Percentiles rank a stretch among this genome's conserved stretches.
phyloP scores from a whole-genome alignment of 192 early-diverging fungal species.

The Backusella macrospora region DNA sequence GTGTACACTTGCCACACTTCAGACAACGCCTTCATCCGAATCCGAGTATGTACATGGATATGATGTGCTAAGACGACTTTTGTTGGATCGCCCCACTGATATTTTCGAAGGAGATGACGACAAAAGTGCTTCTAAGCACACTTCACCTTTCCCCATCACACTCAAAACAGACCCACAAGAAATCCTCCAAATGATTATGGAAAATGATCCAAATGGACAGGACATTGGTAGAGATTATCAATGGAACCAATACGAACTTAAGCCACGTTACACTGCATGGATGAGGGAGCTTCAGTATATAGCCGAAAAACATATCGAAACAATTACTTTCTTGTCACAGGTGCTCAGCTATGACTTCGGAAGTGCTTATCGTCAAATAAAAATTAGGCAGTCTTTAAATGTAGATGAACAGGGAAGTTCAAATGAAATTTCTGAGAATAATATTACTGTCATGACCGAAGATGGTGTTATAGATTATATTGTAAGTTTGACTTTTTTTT shows the following conservation, averaged over 20 bases:
- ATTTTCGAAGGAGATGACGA: background rate
- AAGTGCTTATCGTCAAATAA: conserved; percentile 40
- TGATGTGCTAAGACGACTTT: conserved; percentile 33
- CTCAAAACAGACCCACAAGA: conserved; percentile 35
- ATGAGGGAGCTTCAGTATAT: conserved; percentile 45
- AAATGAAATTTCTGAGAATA: background rate
- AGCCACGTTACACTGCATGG: conserved; percentile 42
- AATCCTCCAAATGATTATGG: conserved; percentile 24
- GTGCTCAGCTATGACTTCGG: conserved; percentile 44
- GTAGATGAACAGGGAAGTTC: conserved; percentile 3
- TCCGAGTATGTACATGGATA: conserved; percentile 35
- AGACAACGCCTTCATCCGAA: conserved; percentile 12
- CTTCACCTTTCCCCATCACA: conserved; percentile 33
- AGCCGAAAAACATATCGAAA: conserved; percentile 40
- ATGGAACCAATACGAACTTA: conserved; percentile 1
- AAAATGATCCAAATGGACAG: conserved; percentile 16
- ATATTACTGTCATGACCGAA: conserved; percentile 37
- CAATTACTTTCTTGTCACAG: conserved; percentile 42
- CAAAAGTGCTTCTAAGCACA: background rate
- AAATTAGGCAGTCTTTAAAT: conserved; percentile 22
- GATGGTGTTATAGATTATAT: conserved; percentile 42
- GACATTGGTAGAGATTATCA: background rate
- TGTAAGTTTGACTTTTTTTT: conserved; percentile 16
- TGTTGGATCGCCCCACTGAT: conserved; percentile 32
- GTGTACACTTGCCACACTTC: conserved; percentile 40